A percentile compares a stretch with the other conserved stretches of the same genome.
Evolutionary conservation across 148 eudicot genomes (phyloP).

Genomic region (Agrostemma githago): DNA sequence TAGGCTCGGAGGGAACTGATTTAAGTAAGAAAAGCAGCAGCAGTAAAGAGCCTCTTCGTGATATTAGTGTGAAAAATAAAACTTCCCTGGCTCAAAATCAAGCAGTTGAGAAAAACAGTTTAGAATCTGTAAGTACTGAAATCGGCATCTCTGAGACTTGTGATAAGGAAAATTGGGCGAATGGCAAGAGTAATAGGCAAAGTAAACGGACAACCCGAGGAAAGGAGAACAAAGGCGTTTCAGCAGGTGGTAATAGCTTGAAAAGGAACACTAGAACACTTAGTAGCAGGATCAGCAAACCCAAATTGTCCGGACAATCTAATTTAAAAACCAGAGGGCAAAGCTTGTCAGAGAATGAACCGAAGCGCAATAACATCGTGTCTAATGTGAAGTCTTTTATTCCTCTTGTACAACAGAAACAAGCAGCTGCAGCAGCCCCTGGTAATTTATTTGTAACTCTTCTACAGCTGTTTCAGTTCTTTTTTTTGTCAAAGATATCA

Average conservation of each 20-base stretch:
- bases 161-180: slow-evolving; percentile 34
- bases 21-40: slow-evolving; percentile 24
- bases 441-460: slow-evolving; percentile 37
- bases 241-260: slow-evolving; percentile 37
- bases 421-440: slow-evolving; percentile 57
- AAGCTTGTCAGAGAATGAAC: slow-evolving; percentile 52
- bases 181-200: slow-evolving; percentile 25
- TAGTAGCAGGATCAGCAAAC: slow-evolving; percentile 41
- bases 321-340: slow-evolving; percentile 49
- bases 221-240: slow-evolving; percentile 43
- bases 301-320: slow-evolving; percentile 45
- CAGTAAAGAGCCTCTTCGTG: slow-evolving; percentile 42
- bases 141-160: slow-evolving; percentile 30
- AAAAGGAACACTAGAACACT: slow-evolving; percentile 44
- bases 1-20: slow-evolving; percentile 28
- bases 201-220: slow-evolving; percentile 35
- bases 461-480: neutral
- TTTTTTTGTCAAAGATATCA: neutral
- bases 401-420: slow-evolving; percentile 78
- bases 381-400: slow-evolving; percentile 75
- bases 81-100: slow-evolving; percentile 28
- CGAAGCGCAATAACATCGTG: slow-evolving; percentile 62
- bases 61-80: slow-evolving; percentile 28
- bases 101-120: slow-evolving; percentile 34
- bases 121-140: slow-evolving; percentile 41